Base-by-base conservation (phyloP, 2,329 filamentous ascomycete genomes). In the Monosporascus sp. region DNA sequence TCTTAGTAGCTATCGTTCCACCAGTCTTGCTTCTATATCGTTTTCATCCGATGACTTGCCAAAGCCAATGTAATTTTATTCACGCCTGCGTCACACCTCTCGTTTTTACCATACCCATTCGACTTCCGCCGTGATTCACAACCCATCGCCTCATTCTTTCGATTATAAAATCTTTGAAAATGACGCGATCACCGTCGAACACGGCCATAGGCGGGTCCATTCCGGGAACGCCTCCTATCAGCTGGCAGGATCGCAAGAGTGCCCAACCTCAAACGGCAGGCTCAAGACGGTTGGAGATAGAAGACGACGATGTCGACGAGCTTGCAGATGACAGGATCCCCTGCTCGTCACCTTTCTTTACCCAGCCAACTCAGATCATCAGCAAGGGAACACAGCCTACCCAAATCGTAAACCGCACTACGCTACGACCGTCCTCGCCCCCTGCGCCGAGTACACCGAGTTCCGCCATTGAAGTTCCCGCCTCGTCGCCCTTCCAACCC, bases 401-500 rank as follows among this genome's bases (percentile, higher is more conserved):
- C 11, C 83, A 86, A 61, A 70, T 83, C 37, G 68, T 79, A 20
- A 68, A 70, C 48, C 71, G 71, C 3, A 70, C 72, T 0, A 66
- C 66, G 3, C 67, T 76, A 35, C 58, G 46, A 47, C 62, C 43
- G 46, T 68, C 52, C 37, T 70, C 44, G 38, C 68, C 45, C 71
- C 71, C 24, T 75, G 56, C 53, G n/a, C 63, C 66, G 20, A 58
- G 77, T 7, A 79, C 79, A 0, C 73, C 74, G 8, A 61, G 69
- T 25, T 73, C 74, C 37, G 63, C 75, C 18, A 66, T 97, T 52
- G 92, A 96, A 68, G 92, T 97, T 3, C 85, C 87, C 31, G 89
- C 90, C n/a, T 97, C 92, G 3, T 97, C 93, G 1, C 92, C 91
- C 2, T 78, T 85, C 53, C 80, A 81, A 54, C 70, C 74, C n/a